Evolutionary conservation across 495 filamentous ascomycete genomes (phyloP), one percentile per base, ranked within the genome.

Genomic region (Neurospora terricola): DNA sequence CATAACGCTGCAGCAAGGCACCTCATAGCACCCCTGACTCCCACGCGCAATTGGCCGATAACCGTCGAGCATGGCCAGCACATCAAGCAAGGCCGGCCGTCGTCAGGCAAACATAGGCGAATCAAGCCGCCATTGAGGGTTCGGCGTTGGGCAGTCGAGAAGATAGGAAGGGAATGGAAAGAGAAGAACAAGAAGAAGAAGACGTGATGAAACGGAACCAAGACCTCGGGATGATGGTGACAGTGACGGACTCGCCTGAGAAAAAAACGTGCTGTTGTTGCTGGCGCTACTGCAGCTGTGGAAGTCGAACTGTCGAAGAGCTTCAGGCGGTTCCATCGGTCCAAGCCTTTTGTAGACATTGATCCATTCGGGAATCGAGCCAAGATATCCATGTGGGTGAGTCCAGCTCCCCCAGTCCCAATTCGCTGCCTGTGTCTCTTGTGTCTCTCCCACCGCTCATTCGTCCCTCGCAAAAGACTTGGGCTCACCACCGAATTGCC

Each of bases 21-120:
- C 54, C 54, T 66, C 27, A 30, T 4, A 16, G 54, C 27, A 80
- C 78, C 75, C 77, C 75, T 73, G 77, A 76, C 72, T 78, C 74
- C 27, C 73, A 69, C 43, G 74, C 73, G 69, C 79, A 78, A 82
- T 82, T 82, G 80, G 80, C 76, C 74, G 72, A 73, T 38, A 66
- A 21, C 72, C 73, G 16, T 76, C 75, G 78, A 80, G 78, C 80
- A 81, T 72, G 76, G 80, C 80, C 81, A 82, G 77, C 81, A 77
- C 81, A 82, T 79, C 80, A 76, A 81, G 76, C 76, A 59, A 78
- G 75, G 77, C 78, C 76, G 77, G 76, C 78, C 80, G 77, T 78
- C 54, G 27, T 62, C 54, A 30, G 54, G 54, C 54, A 36, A 66
- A 66, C 54, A 27, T 14, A 27, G 54, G 54, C 54, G 54, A 66